A percentile compares a stretch with the other conserved stretches of the same genome.
Evolutionary conservation across 495 filamentous ascomycete genomes (phyloP).

Genomic region (Aspergillus diversus): DNA sequence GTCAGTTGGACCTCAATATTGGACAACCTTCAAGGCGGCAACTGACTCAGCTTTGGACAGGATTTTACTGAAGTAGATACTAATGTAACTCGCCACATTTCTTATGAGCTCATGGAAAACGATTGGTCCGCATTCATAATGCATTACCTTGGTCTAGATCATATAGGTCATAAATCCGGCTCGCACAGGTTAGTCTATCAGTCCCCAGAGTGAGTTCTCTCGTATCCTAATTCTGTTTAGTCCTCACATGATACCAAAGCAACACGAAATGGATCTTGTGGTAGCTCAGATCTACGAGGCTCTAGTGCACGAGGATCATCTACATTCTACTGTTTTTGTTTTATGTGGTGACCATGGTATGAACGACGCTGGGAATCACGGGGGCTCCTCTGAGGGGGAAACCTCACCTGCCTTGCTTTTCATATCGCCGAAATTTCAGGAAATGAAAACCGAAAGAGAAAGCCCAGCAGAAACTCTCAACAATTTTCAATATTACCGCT

Average conservation of each 20-base stretch:
- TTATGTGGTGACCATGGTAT: conserved; percentile 96
- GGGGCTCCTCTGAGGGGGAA: conserved; percentile 88
- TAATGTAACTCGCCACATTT: conserved; percentile 92
- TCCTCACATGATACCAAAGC: conserved; percentile 89
- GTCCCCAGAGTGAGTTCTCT: neutral
- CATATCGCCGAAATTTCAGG: conserved; percentile 80
- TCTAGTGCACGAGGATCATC: conserved; percentile 68
- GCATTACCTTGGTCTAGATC: conserved; percentile 95
- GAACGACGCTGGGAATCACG: conserved; percentile 98
- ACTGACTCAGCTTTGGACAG: conserved; percentile 50
- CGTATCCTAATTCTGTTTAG: conserved; percentile 44
- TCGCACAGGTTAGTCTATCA: conserved; percentile 66
- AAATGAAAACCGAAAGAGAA: conserved; percentile 47
- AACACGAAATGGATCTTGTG: conserved; percentile 90
- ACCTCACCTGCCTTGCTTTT: conserved; percentile 92
- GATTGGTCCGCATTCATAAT: conserved; percentile 95
- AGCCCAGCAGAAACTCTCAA: conserved; percentile 42
- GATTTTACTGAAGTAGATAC: conserved; percentile 98
- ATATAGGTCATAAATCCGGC: conserved; percentile 96
- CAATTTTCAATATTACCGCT: conserved; percentile 79
- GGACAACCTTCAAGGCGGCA: neutral
- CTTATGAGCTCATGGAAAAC: conserved; percentile 67
- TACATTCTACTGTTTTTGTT: conserved; percentile 79
- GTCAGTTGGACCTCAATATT: conserved; percentile 60
- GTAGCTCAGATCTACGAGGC: conserved; percentile 75